Evolutionary conservation across 1,139 yeast species (phyloP).

Genomic region (Candida sp.): DNA sequence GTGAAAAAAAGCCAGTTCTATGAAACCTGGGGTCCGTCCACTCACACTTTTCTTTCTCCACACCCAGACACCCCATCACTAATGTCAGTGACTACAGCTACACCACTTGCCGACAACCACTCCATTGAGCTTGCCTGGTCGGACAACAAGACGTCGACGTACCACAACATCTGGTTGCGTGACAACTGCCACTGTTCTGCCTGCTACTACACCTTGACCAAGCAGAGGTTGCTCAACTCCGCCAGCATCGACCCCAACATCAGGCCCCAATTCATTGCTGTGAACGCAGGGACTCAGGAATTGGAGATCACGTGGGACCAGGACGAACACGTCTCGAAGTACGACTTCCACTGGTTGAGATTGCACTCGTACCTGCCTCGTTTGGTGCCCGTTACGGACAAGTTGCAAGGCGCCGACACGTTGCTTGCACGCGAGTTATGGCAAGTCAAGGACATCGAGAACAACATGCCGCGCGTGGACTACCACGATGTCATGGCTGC

Average conservation of each 20-base stretch:
- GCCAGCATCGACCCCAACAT: constrained; percentile 56
- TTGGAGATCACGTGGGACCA: constrained; percentile 14
- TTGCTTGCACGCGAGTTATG: constrained; percentile 42
- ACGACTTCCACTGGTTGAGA: constrained; percentile 54
- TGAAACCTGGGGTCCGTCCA: no score
- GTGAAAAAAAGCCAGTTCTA: no score
- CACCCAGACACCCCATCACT: no score
- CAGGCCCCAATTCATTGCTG: constrained; percentile 25
- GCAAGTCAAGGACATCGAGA: constrained; percentile 51
- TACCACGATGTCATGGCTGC: constrained; percentile 50
- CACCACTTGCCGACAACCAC: neutral
- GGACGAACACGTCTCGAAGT: constrained; percentile 49
- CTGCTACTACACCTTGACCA: constrained; percentile 64
- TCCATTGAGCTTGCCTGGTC: constrained; percentile 15
- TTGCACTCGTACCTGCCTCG: constrained; percentile 65
- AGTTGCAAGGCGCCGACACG: constrained; percentile 32
- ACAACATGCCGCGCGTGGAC: constrained; percentile 55
- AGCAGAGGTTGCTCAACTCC: constrained; percentile 67
- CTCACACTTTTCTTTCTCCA: no score
- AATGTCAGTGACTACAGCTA: constrained; percentile 4
- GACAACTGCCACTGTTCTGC: constrained; percentile 71
- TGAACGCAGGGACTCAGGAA: constrained; percentile 24
- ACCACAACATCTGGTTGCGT: constrained; percentile 68
- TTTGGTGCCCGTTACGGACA: constrained; percentile 31
- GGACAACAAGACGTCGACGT: constrained; percentile 19